Base-by-base conservation (phyloP, 345 rosid genomes). In the Combretum micranthum region DNA sequence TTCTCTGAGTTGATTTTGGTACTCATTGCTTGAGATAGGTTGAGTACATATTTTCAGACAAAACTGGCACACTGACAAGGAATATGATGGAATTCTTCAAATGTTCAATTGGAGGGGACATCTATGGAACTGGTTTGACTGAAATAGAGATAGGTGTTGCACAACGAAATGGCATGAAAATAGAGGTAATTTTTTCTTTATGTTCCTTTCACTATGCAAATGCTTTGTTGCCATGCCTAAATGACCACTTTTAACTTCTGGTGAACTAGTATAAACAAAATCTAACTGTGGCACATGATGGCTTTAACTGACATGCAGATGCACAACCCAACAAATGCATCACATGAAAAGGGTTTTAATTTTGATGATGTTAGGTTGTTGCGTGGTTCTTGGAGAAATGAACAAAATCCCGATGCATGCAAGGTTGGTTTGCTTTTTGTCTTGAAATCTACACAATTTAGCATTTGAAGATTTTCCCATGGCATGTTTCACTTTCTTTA, bases 51-150 rank as follows among this genome's bases (percentile, higher is more conserved):
- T 94, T 94, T 77, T 90, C 99, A 47, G 97, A 94, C 73, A 94
- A 90, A 83, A 94, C 99, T 52, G 99, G 99, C 72, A 94, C 99
- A 55, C 82, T 94, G 69, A 94, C 99, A 14, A 81, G 99, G 73
- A 94, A 94, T 71, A 72, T 90, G 72, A 94, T 94, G 99, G 99
- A 94, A 81, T 94, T 94, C 70, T 94, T 94, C 65, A 94, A 94
- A 81, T 90, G 99, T 73, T 90, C 99, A 42, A 87, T 94, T 76
- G 99, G 93, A 66, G 99, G 96, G 63, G 88, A 82, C 75, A 73
- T 76, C 52, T 94, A 94, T 75, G 99, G 99, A 61, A 69, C 83
- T 65, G 99, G 99, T 61, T 54, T 85, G 71, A 94, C 97, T 59
- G 99, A 90, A 74, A 87, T 85, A 61, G 99, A 94, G 73, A 78